Evolutionary conservation across 345 rosid species (phyloP).

Genomic region (Jatropha curcas): DNA sequence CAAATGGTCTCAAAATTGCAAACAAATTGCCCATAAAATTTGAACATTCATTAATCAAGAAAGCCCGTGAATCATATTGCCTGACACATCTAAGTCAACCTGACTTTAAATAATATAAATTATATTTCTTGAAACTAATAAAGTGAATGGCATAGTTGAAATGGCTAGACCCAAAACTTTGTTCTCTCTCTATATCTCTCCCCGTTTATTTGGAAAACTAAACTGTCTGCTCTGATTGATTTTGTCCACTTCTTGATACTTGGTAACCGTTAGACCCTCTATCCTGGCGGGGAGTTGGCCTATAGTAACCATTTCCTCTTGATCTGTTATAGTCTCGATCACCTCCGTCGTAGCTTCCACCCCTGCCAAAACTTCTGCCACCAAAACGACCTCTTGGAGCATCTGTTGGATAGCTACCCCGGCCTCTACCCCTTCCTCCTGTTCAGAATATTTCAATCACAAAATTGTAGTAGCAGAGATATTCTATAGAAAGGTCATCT

Average conservation of each 20-base stretch:
- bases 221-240: constrained; percentile 25
- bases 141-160: constrained; percentile 8
- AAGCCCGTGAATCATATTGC: constrained; percentile 16
- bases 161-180: constrained; percentile 29
- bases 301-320: constrained; percentile 57
- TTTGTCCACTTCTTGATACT: constrained; percentile 33
- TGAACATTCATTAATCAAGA: constrained; percentile 2
- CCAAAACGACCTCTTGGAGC: constrained; percentile 51
- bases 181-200: constrained; percentile 2
- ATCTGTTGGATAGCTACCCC: constrained; percentile 49
- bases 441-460: constrained; percentile 1
- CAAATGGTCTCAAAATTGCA: constrained; percentile 22
- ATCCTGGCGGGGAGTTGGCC: constrained; percentile 44
- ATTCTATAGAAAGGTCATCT: not conserved
- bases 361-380: constrained; percentile 43
- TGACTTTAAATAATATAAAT: constrained; percentile 12
- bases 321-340: constrained; percentile 48
- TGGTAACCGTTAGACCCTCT: constrained; percentile 40
- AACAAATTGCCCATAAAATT: constrained; percentile 14
- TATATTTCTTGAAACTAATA: constrained; percentile 25
- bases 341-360: constrained; percentile 39
- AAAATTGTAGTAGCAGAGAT: not conserved
- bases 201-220: constrained; percentile 1
- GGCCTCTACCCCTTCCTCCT: constrained; percentile 63
- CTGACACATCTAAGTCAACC: constrained; percentile 12